Evolutionary conservation across 2,329 filamentous ascomycete species (phyloP), one percentile per base, ranked within the genome.

Genomic region (Beauveria rudraprayagi): DNA sequence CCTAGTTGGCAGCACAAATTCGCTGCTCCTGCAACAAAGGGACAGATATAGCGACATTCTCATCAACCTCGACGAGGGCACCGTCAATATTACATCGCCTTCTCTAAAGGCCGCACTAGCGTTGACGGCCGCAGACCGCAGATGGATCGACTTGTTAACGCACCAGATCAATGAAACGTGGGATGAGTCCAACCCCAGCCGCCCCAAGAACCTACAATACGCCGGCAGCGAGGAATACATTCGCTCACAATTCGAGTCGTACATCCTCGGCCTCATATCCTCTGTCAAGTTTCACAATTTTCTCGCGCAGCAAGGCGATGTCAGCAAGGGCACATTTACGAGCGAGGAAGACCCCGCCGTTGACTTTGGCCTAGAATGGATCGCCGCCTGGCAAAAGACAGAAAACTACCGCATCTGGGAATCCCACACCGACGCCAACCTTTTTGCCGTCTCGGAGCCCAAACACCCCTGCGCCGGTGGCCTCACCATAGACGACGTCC

Each of bases 191-290:
- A 93, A 97, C 69, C 94, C 94, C 0, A 85, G 86, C 64, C 83
- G 90, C 53, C 94, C 94, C n/a, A 97, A 92, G 69, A 96, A 91
- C 2, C 88, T 97, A 79, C 92, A 92, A 34, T 99, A 97, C 70
- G 87, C 91, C 43, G 94, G 94, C 34, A 97, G 92, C 64, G 94
- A 99, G 75, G 94, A 97, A 71, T 97, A 97, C 70, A 99, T 99
- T 67, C 86, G 94, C 34, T 84, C 97, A 46, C 93, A 97, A 69
- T 99, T 99, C 65, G 94, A 99, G 75, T 92, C 97, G 69, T 99
- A 99, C 70, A 83, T 99, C 6, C 82, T 97, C 26, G 91, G 92
- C 0, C 82, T 99, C 64, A 84, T 97, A 48, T 90, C 92, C 0
- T 86, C 90, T 0, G 89, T 92, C 66, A 97, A 97, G 72, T 97